Conservation (phyloP, 2,329 filamentous ascomycete species). For the Juglanconis oblonga region DNA sequence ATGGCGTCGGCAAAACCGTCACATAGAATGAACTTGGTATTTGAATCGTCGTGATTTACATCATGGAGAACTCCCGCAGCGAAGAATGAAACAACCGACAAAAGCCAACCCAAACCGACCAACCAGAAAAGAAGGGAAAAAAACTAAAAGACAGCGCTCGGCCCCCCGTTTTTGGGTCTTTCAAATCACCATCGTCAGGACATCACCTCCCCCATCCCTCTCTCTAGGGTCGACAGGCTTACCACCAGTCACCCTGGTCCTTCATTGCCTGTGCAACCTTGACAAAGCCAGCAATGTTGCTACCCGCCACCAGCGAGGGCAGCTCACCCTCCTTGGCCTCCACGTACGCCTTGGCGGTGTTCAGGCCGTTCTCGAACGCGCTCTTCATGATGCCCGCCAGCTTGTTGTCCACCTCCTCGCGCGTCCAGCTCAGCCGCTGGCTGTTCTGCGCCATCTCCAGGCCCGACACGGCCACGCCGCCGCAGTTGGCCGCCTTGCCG, state of each 20-base stretch:
- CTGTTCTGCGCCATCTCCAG: slow-evolving; percentile 99
- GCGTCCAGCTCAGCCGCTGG: slow-evolving; percentile 74
- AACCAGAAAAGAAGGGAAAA: background rate
- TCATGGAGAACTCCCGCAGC: background rate
- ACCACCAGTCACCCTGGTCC: slow-evolving; percentile 94
- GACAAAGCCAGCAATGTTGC: slow-evolving; percentile 96
- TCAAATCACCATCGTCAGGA: background rate
- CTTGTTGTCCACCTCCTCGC: slow-evolving; percentile 85
- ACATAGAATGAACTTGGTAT: background rate
- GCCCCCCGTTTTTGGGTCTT: background rate
- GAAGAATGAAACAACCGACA: background rate
- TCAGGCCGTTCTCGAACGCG: slow-evolving; percentile 84
- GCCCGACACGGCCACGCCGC: slow-evolving; percentile 94
- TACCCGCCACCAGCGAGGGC: slow-evolving; percentile 85
- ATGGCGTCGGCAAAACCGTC: no score
- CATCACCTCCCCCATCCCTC: background rate
- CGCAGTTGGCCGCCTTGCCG: slow-evolving; percentile 95
- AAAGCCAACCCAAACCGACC: background rate
- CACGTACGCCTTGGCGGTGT: slow-evolving; percentile 88
- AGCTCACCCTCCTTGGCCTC: slow-evolving; percentile 75
- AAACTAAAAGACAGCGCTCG: background rate
- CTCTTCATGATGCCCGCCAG: slow-evolving; percentile 89
- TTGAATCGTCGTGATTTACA: background rate
- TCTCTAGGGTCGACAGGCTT: background rate
- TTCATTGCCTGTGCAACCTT: slow-evolving; percentile 95